Percentiles rank a stretch among this genome's conserved stretches.
Evolutionary conservation across 352 stramenopile species (phyloP).

Genomic region (Globisporangium iwayamae): DNA sequence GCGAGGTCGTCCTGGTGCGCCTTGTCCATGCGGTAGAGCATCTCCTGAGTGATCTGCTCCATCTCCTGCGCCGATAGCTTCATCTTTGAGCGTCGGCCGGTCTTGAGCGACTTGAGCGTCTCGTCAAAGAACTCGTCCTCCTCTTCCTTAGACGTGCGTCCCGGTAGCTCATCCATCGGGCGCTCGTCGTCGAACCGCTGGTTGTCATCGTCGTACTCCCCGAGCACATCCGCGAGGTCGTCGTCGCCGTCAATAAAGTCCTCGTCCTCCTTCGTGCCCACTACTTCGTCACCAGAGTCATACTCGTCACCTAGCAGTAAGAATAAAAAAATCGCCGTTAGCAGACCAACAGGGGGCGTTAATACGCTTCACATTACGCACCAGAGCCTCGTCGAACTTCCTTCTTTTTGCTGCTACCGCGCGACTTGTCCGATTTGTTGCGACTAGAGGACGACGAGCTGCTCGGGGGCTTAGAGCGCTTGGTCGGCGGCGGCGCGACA

Average conservation of each 20-base stretch:
- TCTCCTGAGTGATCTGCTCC: conserved; percentile 83
- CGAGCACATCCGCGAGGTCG: conserved; percentile 77
- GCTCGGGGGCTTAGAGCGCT: conserved; percentile 38
- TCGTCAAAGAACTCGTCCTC: conserved; percentile 77
- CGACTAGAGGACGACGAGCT: conserved; percentile 6
- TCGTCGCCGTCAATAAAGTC: conserved; percentile 88
- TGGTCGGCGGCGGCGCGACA: conserved; percentile 36
- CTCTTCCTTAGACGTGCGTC: conserved; percentile 24
- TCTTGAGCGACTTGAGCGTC: conserved; percentile 85
- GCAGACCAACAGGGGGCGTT: neutral
- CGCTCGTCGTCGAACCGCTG: conserved; percentile 83
- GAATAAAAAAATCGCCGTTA: neutral
- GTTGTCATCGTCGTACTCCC: conserved; percentile 73
- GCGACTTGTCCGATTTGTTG: conserved; percentile 13
- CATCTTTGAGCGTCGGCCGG: conserved; percentile 71
- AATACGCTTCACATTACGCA: conserved; percentile 2
- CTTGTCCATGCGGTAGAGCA: conserved; percentile 89
- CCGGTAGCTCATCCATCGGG: conserved; percentile 42
- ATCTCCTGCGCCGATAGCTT: conserved; percentile 82
- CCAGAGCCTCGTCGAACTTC: conserved; percentile 18
- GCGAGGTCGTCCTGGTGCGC: conserved; percentile 70
- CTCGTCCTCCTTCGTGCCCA: conserved; percentile 75
- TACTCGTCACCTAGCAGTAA: conserved; percentile 60
- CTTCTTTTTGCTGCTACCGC: conserved; percentile 7
- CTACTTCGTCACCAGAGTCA: conserved; percentile 77